phyloP scores from a whole-genome alignment of 495 filamentous ascomycete species.

The Xylaria telfairii region DNA sequence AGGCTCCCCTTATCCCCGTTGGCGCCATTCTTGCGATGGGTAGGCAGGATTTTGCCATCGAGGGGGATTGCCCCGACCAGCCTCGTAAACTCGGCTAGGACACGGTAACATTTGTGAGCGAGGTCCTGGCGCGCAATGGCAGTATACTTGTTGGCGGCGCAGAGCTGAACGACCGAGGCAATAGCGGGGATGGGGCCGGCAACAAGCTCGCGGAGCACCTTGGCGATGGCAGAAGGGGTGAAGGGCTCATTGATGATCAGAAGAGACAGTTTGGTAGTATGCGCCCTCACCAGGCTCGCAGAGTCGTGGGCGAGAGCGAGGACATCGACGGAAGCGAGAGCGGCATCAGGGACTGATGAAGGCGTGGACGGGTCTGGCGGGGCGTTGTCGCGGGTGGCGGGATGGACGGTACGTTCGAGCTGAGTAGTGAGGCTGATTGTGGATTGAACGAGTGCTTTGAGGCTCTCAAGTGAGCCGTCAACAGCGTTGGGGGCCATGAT shows the following conservation, averaged over 20 bases:
- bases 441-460: constrained; percentile 45
- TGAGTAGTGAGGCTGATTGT: constrained; percentile 41
- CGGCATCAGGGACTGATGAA: constrained; percentile 7
- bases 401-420: constrained; percentile 44
- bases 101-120: constrained; percentile 48
- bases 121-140: constrained; percentile 63
- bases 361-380: constrained; percentile 8
- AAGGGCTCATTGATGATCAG: constrained; percentile 85
- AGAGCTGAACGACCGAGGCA: constrained; percentile 69
- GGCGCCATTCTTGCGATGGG: constrained; percentile 50
- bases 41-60: constrained; percentile 52
- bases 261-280: constrained; percentile 85
- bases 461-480: constrained; percentile 37
- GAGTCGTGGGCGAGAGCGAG: constrained; percentile 56
- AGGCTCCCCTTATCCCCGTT: constrained; percentile 59
- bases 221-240: constrained; percentile 73
- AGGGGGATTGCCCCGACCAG: constrained; percentile 53
- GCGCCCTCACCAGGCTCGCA: constrained; percentile 72
- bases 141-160: constrained; percentile 63
- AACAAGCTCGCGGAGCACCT: constrained; percentile 69
- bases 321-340: constrained; percentile 47
- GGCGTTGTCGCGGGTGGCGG: constrained; percentile 31
- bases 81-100: constrained; percentile 53
- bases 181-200: constrained; percentile 72
- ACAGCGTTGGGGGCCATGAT: constrained; percentile 29